Base-by-base conservation (phyloP, 2,329 filamentous ascomycete genomes). In the Fonsecaea pedrosoi region DNA sequence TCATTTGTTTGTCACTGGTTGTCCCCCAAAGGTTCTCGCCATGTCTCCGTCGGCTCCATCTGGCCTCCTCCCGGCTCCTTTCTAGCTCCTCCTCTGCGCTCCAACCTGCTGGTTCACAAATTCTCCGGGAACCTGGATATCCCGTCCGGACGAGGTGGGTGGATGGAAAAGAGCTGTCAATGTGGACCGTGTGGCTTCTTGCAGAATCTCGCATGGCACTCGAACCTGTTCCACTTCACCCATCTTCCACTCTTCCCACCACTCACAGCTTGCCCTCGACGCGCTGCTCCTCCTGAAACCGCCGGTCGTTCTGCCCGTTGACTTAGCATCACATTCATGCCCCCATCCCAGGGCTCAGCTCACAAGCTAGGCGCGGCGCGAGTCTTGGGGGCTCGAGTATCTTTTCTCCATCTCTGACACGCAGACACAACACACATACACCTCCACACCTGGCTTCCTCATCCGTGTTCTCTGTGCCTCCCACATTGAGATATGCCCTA, bases 201-300 rank as follows among this genome's bases (percentile, higher is more conserved):
- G 59, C 59, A 53, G 59, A 61, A 61, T 61, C 59, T 61, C 59
- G 59, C 59, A 54, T 34, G 34, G 45, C 58, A 37, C 59, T 10
- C 34, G 21, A 38, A 40, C 45, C 32, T 13, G 40, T 42, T 38
- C 45, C 25, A 30, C 42, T 25, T 59, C 54, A 53, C 35, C 42
- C 55, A 48, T 32, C 30, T 60, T 54, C 65, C 48, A 34, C 48
- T 61, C 54, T 59, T 61, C 56, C 55, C 25, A 54, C 68, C 68
- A 70, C 34, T 70, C 65, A 70, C 50, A 35, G 38, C 10, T 35
- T 32, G 40, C 30, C 21, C 66, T 70, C 68, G 66, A 70, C 60
- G 68, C 68, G 68, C 68, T 65, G 62, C 53, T 56, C 38, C 60
- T 66, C 60, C 68, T 70, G 68, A 70, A 70, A 70, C 65, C 56